A percentile compares a stretch with the other conserved stretches of the same genome.
Evolutionary conservation across 192 early-diverging fungal genomes (phyloP).

Genomic region (Endogone sp.): DNA sequence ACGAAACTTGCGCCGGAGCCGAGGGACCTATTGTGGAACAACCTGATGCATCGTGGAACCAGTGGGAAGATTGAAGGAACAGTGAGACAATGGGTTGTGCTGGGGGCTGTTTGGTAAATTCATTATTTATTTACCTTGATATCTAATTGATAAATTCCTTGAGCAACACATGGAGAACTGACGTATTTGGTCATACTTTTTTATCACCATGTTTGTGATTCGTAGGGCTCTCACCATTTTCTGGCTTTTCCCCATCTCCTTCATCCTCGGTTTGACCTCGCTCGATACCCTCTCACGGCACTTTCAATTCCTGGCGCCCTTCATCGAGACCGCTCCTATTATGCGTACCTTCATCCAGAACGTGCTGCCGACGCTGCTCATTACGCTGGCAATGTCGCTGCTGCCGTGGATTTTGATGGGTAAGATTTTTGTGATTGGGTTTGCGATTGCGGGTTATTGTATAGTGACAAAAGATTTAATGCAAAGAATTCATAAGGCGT

Average conservation of each 20-base stretch:
- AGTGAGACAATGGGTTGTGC: constrained; percentile 40
- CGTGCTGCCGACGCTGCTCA: constrained; percentile 55
- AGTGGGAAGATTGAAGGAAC: constrained; percentile 40
- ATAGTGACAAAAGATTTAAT: too few species aligned
- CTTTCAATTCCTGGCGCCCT: constrained; percentile 40
- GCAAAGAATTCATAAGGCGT: too few species aligned
- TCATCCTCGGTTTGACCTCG: constrained; percentile 51
- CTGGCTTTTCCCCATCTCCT: constrained; percentile 60
- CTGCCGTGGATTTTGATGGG: constrained; percentile 53
- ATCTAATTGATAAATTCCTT: background rate
- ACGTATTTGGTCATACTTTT: background rate
- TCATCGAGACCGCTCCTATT: constrained; percentile 36
- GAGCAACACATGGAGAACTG: too few species aligned
- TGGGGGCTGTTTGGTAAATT: constrained; percentile 24
- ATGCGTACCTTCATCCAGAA: constrained; percentile 45
- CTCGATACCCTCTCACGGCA: constrained; percentile 41
- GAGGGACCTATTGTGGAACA: constrained; percentile 57
- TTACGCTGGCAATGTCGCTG: constrained; percentile 45
- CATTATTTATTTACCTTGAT: background rate
- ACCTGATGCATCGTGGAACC: constrained; percentile 42
- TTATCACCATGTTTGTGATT: background rate
- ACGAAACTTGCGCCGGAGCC: constrained; percentile 58
- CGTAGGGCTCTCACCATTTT: constrained; percentile 55
- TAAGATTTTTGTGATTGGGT: constrained; percentile 14
- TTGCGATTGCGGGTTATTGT: background rate